phyloP scores from a whole-genome alignment of 2,329 filamentous ascomycete species.

The Seiridium cupressi region DNA sequence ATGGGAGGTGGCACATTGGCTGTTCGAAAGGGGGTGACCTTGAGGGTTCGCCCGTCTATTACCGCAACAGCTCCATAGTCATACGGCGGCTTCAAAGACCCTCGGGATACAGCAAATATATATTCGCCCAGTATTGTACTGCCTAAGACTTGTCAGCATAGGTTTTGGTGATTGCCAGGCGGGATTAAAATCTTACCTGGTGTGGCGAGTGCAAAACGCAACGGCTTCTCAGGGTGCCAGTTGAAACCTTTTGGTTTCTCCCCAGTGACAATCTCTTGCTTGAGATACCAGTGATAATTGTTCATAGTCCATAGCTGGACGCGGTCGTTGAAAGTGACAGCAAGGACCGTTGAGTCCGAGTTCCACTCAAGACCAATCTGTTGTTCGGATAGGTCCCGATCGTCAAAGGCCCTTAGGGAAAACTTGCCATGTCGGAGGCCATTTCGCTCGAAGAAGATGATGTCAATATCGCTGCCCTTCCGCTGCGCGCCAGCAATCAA shows the following conservation, averaged over 20 bases:
- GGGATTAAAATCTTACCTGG: constrained; percentile 37
- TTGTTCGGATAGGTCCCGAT: constrained; percentile 51
- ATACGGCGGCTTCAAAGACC: constrained; percentile 66
- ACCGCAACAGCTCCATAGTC: constrained; percentile 81
- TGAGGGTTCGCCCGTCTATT: constrained; percentile 76
- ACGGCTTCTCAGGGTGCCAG: constrained; percentile 86
- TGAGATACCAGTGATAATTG: constrained; percentile 98
- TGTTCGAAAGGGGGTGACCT: constrained; percentile 79
- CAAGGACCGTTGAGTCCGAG: constrained; percentile 84
- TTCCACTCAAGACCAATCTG: constrained; percentile 80
- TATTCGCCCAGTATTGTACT: constrained; percentile 62
- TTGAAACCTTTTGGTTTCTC: constrained; percentile 34
- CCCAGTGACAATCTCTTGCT: constrained; percentile 71
- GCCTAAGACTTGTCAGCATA: constrained; percentile 27
- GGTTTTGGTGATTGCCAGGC: not conserved
- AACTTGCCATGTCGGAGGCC: constrained; percentile 97
- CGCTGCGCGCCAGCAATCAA: constrained; percentile 84
- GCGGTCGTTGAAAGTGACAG: constrained; percentile 70
- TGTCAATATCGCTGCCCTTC: constrained; percentile 65
- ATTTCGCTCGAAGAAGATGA: constrained; percentile 96
- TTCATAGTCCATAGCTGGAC: constrained; percentile 96
- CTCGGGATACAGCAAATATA: constrained; percentile 65
- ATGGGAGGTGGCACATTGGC: constrained; percentile 92
- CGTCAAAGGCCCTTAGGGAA: constrained; percentile 66
- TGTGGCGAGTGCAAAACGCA: constrained; percentile 61